Base-by-base conservation (phyloP, 148 eudicot genomes). In the Rhododendron molle region DNA sequence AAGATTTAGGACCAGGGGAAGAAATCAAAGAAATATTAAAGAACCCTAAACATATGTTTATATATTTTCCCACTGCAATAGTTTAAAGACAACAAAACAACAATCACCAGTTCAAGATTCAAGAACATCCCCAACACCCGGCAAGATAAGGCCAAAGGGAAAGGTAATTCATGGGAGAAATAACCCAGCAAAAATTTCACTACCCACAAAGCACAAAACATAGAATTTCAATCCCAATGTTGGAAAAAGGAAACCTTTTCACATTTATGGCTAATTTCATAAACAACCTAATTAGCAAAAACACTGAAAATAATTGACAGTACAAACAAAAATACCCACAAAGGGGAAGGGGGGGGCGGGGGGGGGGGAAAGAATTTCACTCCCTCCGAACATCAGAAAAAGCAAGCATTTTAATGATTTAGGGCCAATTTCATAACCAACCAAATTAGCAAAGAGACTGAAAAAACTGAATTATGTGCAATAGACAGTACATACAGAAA, bases 101-200 rank as follows among this genome's bases (percentile, higher is more conserved):
- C 47, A 81, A 36, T 23, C 71, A 23, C 3, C 7, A 4, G 6
- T 16, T 78, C 34, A 50, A 20, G 10, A 13, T 15, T 78, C 34
- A 36, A 47, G 23, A 82, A 38, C 28, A 65, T 44, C 23, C 30
- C 23, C 56, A 83, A 38, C 14, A 32, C 32, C 49, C 12, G 47
- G 65, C 85, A 83, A 73, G 60, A 69, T 23, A 44, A 30, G 28
- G 78, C 76, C 44, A 69, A 83, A n/a, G 67, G 18, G 50, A 72
- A 73, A 72, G 20, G 58, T 32, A 49, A 72, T 30, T 20, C 32
- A 47, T 47, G 23, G 46, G 46, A 46, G 43, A 71, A 71, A 43
- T 16, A 26, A 67, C 38, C 43, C 60, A 49, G 4, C 7, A 23
- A 52, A 60, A 58, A 34, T 21, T 60, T 23, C 80, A 83, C 47